These are phyloP conservation scores for Colletotrichum chrysophilum DNA, from an alignment of 2,329 filamentous ascomycete genomes.

Conservation along the genomic window DNA sequence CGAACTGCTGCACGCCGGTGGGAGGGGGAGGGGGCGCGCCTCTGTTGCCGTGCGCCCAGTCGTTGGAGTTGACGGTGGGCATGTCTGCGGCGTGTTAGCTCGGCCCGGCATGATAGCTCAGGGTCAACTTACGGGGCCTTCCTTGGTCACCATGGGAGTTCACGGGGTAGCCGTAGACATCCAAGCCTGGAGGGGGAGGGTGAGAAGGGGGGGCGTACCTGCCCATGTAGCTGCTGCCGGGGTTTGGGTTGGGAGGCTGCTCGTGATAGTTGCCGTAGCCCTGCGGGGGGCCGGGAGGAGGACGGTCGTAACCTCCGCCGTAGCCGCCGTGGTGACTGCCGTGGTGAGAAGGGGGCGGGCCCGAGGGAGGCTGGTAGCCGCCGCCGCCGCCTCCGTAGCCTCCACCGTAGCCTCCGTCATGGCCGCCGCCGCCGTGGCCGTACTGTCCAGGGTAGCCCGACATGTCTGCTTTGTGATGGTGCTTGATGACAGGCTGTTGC, in stretches of 20 bases:
- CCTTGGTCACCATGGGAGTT: slow-evolving; percentile 21
- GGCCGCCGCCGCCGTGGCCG: slow-evolving; percentile 37
- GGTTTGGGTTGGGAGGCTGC: slow-evolving; percentile 24
- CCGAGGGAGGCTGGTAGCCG: slow-evolving; percentile 33
- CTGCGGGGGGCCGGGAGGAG: slow-evolving; percentile 24
- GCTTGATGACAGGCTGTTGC: background rate
- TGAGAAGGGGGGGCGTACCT: slow-evolving; percentile 35
- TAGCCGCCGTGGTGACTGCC: slow-evolving; percentile 22
- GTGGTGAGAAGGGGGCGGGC: slow-evolving; percentile 25
- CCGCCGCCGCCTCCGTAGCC: slow-evolving; percentile 32
- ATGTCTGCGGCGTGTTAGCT: slow-evolving; percentile 12
- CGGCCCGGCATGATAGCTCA: background rate
- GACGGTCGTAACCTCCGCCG: slow-evolving; percentile 16
- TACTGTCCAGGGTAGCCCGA: slow-evolving; percentile 44
- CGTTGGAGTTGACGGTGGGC: slow-evolving; percentile 27
- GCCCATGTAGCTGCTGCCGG: slow-evolving; percentile 24
- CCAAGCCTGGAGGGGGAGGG: slow-evolving; percentile 46
- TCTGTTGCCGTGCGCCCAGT: slow-evolving; percentile 33
- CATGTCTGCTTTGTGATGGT: slow-evolving; percentile 24
- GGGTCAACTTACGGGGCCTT: slow-evolving; percentile 7
- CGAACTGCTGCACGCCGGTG: slow-evolving; percentile 60
- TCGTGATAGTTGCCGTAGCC: slow-evolving; percentile 30
- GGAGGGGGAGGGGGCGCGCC: slow-evolving; percentile 49
- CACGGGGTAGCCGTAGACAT: slow-evolving; percentile 53
- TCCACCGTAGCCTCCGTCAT: slow-evolving; percentile 33